Evolutionary conservation across 2,329 filamentous ascomycete species (phyloP).

Genomic region (Cytospora piceicola): DNA sequence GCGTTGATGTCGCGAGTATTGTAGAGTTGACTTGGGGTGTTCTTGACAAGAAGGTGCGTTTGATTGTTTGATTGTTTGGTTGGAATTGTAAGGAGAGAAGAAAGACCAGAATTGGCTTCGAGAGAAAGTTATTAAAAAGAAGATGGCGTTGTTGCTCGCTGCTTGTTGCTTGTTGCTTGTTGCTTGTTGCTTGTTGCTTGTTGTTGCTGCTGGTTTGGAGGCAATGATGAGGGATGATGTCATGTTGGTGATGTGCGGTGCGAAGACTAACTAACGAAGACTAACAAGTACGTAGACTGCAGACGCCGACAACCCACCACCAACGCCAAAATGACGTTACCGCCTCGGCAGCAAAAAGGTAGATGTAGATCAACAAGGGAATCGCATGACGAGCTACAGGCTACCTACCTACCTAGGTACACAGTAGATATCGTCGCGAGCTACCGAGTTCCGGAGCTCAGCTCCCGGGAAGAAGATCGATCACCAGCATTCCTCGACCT

Average conservation of each 20-base stretch:
- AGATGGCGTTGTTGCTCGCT: neutral
- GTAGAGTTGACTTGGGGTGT: constrained; percentile 34
- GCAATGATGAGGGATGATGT: constrained; percentile 14
- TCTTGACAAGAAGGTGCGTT: constrained; percentile 11
- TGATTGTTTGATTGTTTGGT: constrained; percentile 15
- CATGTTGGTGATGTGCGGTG: constrained; percentile 2
- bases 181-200: neutral
- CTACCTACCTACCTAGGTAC: no score
- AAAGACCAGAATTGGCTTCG: neutral
- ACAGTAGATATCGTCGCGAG: neutral
- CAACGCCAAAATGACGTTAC: constrained; percentile 18
- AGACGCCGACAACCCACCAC: neutral
- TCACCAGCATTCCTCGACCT: no score
- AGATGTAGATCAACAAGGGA: neutral
- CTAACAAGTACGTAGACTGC: no score
- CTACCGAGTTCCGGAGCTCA: neutral
- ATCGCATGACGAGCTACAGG: neutral
- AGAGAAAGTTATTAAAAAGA: neutral
- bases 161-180: neutral
- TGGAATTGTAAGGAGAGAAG: neutral
- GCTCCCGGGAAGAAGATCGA: no score
- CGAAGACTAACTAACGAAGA: no score
- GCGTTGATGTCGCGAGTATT: constrained; percentile 17
- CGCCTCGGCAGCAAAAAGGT: neutral
- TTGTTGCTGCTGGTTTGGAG: neutral